Conservation (phyloP, 805 yeast genomes). For the Nematodospora valgi region DNA sequence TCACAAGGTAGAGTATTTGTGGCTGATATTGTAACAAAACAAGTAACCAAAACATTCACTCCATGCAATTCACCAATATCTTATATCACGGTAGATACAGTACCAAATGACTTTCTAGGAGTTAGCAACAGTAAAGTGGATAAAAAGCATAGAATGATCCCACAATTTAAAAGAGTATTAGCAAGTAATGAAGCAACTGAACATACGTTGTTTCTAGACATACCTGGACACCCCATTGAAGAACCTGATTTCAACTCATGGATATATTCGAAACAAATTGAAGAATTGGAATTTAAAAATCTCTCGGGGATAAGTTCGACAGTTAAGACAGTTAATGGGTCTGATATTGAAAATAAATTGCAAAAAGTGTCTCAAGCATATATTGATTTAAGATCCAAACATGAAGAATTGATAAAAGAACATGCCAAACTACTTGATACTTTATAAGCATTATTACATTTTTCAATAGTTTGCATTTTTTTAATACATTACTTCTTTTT, state of each 20-base stretch:
- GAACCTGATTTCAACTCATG: constrained; percentile 43
- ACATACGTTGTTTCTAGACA: constrained; percentile 44
- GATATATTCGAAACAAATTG: constrained; percentile 44
- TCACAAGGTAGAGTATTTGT: constrained; percentile 61
- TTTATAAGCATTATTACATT: neutral
- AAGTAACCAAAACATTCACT: constrained; percentile 56
- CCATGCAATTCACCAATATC: constrained; percentile 36
- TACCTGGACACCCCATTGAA: constrained; percentile 9
- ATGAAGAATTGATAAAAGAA: constrained; percentile 54
- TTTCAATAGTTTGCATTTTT: neutral
- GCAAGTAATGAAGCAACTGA: constrained; percentile 34
- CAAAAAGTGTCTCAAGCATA: constrained; percentile 56
- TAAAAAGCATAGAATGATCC: constrained; percentile 47
- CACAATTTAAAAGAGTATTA: constrained; percentile 61
- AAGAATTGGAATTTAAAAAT: constrained; percentile 51
- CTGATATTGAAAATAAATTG: constrained; percentile 29
- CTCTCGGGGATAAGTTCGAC: constrained; percentile 35
- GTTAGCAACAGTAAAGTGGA: constrained; percentile 15
- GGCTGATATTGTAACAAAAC: constrained; percentile 69
- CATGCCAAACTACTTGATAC: constrained; percentile 37
- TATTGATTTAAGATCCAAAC: constrained; percentile 52
- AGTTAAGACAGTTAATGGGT: constrained; percentile 16
- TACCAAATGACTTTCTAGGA: constrained; percentile 13
- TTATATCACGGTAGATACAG: constrained; percentile 19
- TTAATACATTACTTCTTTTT: neutral